Percentiles rank a stretch among this genome's conserved stretches.
Evolutionary conservation across 169 alveolate genomes (phyloP).

Genomic region (Plasmodium chabaudi): DNA sequence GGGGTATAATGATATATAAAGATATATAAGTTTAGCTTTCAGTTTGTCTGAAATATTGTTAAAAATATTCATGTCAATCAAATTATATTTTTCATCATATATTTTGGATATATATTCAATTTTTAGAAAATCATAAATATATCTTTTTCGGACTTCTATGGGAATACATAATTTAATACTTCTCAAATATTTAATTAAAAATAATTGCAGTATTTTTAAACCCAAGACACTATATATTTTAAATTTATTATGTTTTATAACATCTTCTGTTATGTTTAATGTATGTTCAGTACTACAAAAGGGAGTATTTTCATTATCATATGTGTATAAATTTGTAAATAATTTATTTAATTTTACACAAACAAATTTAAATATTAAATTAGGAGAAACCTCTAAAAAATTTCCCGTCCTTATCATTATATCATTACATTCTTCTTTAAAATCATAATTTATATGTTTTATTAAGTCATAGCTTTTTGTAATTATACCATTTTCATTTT

Average conservation of each 20-base stretch:
- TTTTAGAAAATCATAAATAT: conserved; percentile 77
- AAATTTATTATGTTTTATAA: conserved; percentile 55
- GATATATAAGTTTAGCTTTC: conserved; percentile 79
- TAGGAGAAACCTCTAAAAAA: conserved; percentile 61
- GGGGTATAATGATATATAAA: conserved; percentile 81
- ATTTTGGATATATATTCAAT: conserved; percentile 68
- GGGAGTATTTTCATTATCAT: conserved; percentile 54
- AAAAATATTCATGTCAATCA: conserved; percentile 50
- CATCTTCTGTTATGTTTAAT: conserved; percentile 30
- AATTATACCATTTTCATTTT: background rate
- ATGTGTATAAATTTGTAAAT: conserved; percentile 55
- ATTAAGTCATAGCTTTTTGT: conserved; percentile 29
- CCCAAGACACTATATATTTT: conserved; percentile 72
- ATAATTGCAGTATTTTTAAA: conserved; percentile 27
- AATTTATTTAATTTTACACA: conserved; percentile 68
- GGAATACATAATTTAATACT: conserved; percentile 79
- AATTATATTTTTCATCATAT: conserved; percentile 73
- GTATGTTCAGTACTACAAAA: conserved; percentile 64
- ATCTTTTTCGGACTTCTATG: conserved; percentile 80
- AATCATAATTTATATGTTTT: conserved; percentile 28
- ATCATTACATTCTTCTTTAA: conserved; percentile 67
- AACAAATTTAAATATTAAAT: conserved; percentile 51
- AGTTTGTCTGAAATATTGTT: conserved; percentile 62
- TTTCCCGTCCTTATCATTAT: conserved; percentile 64
- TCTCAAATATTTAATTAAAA: conserved; percentile 62